Conservation (phyloP, 495 filamentous ascomycete species). For the Aspergillus homomorphus region DNA sequence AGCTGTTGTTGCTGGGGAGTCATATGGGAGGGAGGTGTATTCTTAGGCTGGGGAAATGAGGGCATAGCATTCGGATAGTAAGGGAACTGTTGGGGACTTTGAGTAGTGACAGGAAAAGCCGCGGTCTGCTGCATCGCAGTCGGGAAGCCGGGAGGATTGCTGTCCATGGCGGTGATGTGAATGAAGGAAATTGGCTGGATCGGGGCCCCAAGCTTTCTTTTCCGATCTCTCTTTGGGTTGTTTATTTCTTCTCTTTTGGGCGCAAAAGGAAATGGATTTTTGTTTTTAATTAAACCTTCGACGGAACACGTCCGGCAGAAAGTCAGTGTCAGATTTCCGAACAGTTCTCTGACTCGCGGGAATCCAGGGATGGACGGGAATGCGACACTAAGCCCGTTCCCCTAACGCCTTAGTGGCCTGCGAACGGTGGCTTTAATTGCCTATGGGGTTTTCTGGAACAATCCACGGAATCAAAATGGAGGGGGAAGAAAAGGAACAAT, state of each 20-base stretch:
- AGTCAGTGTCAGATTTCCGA: background rate
- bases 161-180: conserved; percentile 35
- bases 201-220: background rate
- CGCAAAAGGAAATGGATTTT: background rate
- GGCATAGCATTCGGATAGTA: conserved; percentile 42
- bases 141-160: conserved; percentile 41
- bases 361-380: conserved; percentile 29
- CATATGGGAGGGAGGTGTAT: conserved; percentile 19
- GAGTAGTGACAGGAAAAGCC: conserved; percentile 39
- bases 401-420: conserved; percentile 5
- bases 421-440: background rate
- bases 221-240: background rate
- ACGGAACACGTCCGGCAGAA: conserved; percentile 1
- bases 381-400: conserved; percentile 5
- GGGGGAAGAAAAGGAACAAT: background rate
- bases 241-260: no score
- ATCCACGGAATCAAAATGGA: background rate
- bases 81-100: conserved; percentile 38
- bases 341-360: conserved; percentile 15
- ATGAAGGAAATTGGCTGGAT: conserved; percentile 6
- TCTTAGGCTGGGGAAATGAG: conserved; percentile 39
- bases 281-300: conserved; percentile 4
- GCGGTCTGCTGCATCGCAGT: conserved; percentile 26
- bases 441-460: conserved; percentile 5
- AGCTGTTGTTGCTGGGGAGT: conserved; percentile 26